Evolutionary conservation across 352 stramenopile species (phyloP).

Genomic region (Phytopythium delawarense): DNA sequence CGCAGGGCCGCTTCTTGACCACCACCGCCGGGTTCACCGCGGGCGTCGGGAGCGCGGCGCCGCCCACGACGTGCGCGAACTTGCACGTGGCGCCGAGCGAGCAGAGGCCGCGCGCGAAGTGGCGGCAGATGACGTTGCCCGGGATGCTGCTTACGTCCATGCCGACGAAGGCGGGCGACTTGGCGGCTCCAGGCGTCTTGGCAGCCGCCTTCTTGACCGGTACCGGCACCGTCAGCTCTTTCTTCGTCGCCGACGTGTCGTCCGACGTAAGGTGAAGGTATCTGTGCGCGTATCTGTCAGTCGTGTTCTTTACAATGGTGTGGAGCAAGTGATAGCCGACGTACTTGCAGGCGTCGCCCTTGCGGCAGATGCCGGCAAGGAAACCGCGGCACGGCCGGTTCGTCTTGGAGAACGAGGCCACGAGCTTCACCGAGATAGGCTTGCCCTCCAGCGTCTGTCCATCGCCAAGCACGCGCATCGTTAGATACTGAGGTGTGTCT

Average conservation of each 20-base stretch:
- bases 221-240: constrained; percentile 6
- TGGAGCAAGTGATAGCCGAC: constrained; percentile 5
- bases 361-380: constrained; percentile 49
- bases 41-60: constrained; percentile 7
- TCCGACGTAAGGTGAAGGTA: constrained; percentile 28
- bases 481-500: neutral
- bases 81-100: constrained; percentile 22
- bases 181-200: neutral
- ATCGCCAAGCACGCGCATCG: neutral
- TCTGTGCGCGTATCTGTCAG: constrained; percentile 6
- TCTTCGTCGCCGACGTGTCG: neutral
- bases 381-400: constrained; percentile 46
- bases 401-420: constrained; percentile 36
- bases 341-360: constrained; percentile 73
- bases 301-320: too few species aligned
- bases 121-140: constrained; percentile 32
- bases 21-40: constrained; percentile 5
- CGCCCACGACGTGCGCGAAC: constrained; percentile 45
- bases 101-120: constrained; percentile 54
- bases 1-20: constrained; percentile 28
- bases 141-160: constrained; percentile 30
- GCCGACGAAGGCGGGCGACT: constrained; percentile 1
- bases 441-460: constrained; percentile 41
- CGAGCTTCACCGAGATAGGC: constrained; percentile 36
- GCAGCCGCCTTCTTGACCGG: neutral